Base-by-base conservation (phyloP, 2,329 filamentous ascomycete species). In the Microsporum canis region DNA sequence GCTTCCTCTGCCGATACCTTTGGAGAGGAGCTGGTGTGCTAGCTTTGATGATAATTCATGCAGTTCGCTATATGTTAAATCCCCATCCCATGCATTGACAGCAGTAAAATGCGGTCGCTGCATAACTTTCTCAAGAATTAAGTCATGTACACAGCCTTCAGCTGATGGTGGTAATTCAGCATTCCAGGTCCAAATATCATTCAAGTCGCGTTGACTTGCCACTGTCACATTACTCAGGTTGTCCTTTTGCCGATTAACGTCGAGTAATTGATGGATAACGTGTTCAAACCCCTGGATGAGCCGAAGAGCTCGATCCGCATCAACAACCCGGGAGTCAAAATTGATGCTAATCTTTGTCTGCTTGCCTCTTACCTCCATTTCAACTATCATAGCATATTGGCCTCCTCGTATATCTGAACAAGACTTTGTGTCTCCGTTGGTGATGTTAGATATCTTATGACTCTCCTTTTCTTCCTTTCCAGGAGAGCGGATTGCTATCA, bases 41-140 rank as follows among this genome's bases (percentile, higher is more conserved):
- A 67, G 65, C 61, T 33, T 67, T 60, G 58, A 72, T 62, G 64
- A 73, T 64, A 76, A 68, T 5, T 64, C 66, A 12, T 72, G 67
- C 10, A 66, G 43, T 29, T 63, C 45, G 36, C 39, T 61, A 61
- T 63, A 67, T 31, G 59, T 65, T 10, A 65, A 57, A 23, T 62
- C 51, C 6, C 62, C 63, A 45, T 70, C 68, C 64, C 65, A 68
- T 10, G 67, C 63, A 36, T 56, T 49, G 12, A 70, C 60, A 1
- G 68, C 68, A 4, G 60, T 49, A 34, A 57, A 60, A 31, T 64
- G 55, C 10, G 63, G 57, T 31, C 57, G n/a, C 38, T 41, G 27
- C 27, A 36, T 36, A 14, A 59, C 63, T 23, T 59, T 62, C 41
- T 65, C 29, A 17, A 57, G 43, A 33, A 66, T 58, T 5, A 64